Base-by-base conservation (phyloP, 2,329 filamentous ascomycete species). In the Trichophyton schoenleinii region DNA sequence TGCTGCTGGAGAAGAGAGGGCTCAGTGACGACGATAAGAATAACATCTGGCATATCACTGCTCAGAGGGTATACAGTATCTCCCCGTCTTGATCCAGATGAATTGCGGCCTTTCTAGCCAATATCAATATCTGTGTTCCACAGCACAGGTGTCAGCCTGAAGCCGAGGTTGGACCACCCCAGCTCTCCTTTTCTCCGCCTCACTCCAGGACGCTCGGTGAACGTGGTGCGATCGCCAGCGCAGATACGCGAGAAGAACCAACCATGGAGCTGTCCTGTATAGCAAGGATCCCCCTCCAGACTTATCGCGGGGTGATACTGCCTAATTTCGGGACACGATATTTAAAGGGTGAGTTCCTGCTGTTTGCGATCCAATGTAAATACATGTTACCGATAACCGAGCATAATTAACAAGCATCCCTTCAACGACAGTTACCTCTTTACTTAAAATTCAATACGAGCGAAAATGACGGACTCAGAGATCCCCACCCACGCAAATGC, bases 41-140 rank as follows among this genome's bases (percentile, higher is more conserved):
- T 63, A 81, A 80, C 72, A 78, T 96, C 57, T 96, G 89, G 83
- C 83, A 82, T 57, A 82, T 81, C 20, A 90, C 87, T 9, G 89
- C 88, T 0, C 77, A 81, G 59, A 80, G 83, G 73, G 90, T 87
- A 1, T 96, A 95, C 63, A 66, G 68, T 1, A 64, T 73, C 44
- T 20, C 44, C 22, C 9, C 44, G 2, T 22, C 18, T 25, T 48
- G 44, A 48, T 0, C 9, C 9, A 38, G 34, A 11, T 38, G 34
- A 38, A 15, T 25, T 20, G 4, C 20, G 1, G 1, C 28, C 6
- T 31, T 31, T 31, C 28, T 31, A 31, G 6, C 28, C 28, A 31
- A 31, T 31, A 6, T 44, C 41, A 2, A 44, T 31, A 1, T 5
- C 15, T 7, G 41, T 22, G 18, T 22, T 22, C 7, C 9, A 48